Conservation (phyloP, 1,284 basidiomycete genomes). For the Melampsora americana region DNA sequence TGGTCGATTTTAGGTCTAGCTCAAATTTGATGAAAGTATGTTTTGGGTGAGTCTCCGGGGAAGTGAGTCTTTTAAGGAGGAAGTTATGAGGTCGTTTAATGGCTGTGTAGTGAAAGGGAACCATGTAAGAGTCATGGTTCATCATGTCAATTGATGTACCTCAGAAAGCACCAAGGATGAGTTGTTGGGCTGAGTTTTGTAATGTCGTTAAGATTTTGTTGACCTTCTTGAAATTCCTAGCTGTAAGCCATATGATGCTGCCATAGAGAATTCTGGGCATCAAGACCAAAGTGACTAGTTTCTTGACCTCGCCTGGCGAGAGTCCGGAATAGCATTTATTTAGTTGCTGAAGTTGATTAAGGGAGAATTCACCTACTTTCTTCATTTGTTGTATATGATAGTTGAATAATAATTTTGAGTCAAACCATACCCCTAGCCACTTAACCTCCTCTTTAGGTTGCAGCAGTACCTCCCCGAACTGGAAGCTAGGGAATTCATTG, state of each 20-base stretch:
- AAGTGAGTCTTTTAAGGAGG: not conserved
- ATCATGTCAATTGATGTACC: not conserved
- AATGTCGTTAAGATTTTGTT: not conserved
- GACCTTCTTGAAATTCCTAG: too few species aligned
- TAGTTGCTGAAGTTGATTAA: not conserved
- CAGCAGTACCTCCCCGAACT: not conserved
- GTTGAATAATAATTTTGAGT: not conserved
- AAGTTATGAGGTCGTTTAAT: not conserved
- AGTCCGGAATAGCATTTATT: too few species aligned
- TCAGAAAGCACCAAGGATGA: slow-evolving; percentile 1
- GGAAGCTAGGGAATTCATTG: not conserved
- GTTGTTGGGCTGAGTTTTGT: not conserved
- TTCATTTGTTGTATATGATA: not conserved
- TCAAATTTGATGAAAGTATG: not conserved
- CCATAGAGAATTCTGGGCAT: too few species aligned
- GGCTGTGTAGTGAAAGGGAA: not conserved
- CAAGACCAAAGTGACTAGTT: too few species aligned
- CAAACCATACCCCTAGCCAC: slow-evolving; percentile 16
- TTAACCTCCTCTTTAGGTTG: not conserved
- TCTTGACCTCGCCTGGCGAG: too few species aligned
- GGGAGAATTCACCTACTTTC: not conserved
- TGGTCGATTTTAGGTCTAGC: too few species aligned
- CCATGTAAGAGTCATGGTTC: too few species aligned
- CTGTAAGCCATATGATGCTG: too few species aligned
- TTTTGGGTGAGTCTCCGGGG: not conserved